Percentiles rank a stretch among this genome's conserved stretches.
These are phyloP conservation scores for Diutina ranongensis DNA, from an alignment of 1,139 yeast species.

Conservation along the genomic window DNA sequence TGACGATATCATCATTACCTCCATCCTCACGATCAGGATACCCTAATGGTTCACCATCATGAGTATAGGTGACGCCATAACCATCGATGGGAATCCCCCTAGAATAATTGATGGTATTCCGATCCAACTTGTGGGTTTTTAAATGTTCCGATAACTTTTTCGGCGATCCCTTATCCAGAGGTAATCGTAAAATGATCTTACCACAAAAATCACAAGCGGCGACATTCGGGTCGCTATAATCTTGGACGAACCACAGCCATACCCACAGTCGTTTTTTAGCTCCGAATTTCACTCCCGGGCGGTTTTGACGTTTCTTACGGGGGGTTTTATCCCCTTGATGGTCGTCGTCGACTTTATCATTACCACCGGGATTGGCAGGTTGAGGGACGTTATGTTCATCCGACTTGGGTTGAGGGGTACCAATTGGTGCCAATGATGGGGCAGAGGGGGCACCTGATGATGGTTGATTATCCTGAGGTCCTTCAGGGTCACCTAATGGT, in stretches of 20 bases:
- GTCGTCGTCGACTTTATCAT: not conserved
- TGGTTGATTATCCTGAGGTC: not conserved
- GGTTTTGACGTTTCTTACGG: not conserved
- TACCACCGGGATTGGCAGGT: not conserved
- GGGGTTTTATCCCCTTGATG: not conserved
- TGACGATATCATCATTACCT: not conserved
- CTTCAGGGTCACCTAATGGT: not conserved
- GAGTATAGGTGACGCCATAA: constrained; percentile 23
- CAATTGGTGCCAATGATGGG: not conserved
- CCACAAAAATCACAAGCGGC: constrained; percentile 48
- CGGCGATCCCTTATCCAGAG: constrained; percentile 49
- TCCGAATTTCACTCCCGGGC: constrained; percentile 42
- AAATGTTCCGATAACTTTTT: constrained; percentile 47
- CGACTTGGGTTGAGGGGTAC: not conserved
- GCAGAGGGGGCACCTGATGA: not conserved
- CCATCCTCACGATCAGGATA: constrained; percentile 1
- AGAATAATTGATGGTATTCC: constrained; percentile 23
- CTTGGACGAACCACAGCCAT: constrained; percentile 51
- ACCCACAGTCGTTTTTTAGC: constrained; percentile 54
- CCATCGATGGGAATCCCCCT: constrained; percentile 29
- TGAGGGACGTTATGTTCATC: not conserved
- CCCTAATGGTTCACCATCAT: constrained; percentile 12
- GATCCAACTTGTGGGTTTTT: constrained; percentile 39
- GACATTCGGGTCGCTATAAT: constrained; percentile 31
- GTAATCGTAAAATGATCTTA: constrained; percentile 32